A percentile compares a stretch with the other conserved stretches of the same genome.
Conservation (phyloP, 2,329 filamentous ascomycete genomes). For the Fusarium cyanostomum region DNA sequence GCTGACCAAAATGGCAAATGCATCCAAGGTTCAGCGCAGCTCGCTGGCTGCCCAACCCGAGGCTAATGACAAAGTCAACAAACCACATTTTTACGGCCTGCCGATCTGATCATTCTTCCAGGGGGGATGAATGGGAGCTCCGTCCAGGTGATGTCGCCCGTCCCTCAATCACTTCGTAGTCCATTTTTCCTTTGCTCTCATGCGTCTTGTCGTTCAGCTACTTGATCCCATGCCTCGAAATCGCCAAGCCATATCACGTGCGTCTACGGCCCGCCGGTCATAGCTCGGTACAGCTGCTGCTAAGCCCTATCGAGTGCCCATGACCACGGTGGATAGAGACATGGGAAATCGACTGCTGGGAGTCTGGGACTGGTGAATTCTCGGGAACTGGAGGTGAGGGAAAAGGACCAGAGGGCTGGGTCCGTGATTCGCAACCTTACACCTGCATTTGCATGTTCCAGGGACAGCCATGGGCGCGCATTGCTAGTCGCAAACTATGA, state of each 20-base stretch:
- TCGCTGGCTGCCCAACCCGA: slow-evolving; percentile 37
- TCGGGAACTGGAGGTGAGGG: slow-evolving; percentile 8
- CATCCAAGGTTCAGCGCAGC: slow-evolving; percentile 20
- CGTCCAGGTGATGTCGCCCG: slow-evolving; percentile 2
- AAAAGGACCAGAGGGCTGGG: slow-evolving; percentile 9
- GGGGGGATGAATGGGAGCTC: slow-evolving; percentile 13
- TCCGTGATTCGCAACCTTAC: slow-evolving; percentile 23
- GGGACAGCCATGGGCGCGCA: slow-evolving; percentile 25
- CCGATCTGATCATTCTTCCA: slow-evolving; percentile 27
- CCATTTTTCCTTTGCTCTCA: slow-evolving; percentile 1
- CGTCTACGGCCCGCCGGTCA: slow-evolving; percentile 37
- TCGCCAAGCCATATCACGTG: slow-evolving; percentile 40
- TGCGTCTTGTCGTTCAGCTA: neutral
- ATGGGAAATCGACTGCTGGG: slow-evolving; percentile 15
- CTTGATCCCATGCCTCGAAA: slow-evolving; percentile 1
- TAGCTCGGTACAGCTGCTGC: slow-evolving; percentile 37
- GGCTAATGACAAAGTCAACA: slow-evolving; percentile 7
- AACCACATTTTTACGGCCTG: slow-evolving; percentile 22
- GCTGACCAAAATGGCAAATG: slow-evolving; percentile 9
- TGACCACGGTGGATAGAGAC: slow-evolving; percentile 14
- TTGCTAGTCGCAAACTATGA: slow-evolving; percentile 27
- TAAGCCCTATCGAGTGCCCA: slow-evolving; percentile 43
- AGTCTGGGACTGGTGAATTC: slow-evolving; percentile 21
- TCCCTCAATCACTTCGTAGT: slow-evolving; percentile 12
- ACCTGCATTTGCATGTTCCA: slow-evolving; percentile 37